Conservation (phyloP, 371 early-diverging fungal species). For the Rhizopus stolonifer region DNA sequence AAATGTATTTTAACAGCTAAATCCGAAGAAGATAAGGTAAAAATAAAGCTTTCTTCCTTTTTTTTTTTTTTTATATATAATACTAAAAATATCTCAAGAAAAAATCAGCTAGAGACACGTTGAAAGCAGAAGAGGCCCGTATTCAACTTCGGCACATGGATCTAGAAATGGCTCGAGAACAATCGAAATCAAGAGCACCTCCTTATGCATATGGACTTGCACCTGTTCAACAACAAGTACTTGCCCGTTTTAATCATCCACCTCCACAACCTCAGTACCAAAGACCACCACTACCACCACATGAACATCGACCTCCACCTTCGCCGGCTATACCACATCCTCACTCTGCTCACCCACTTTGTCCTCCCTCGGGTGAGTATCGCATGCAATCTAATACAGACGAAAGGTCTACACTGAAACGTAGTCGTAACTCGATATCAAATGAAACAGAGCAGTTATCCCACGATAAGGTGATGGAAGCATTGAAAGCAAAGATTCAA, state of each 20-base stretch:
- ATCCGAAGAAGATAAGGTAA: conserved; percentile 55
- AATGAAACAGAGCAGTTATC: conserved; percentile 14
- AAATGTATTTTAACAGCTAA: conserved; percentile 43
- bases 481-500: conserved; percentile 47
- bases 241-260: conserved; percentile 31
- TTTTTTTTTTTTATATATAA: neutral
- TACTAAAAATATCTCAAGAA: conserved; percentile 18
- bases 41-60: neutral
- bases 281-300: conserved; percentile 5
- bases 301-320: conserved; percentile 9
- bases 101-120: conserved; percentile 39
- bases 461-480: conserved; percentile 49
- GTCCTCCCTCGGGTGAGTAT: conserved; percentile 20
- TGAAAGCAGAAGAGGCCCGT: conserved; percentile 40
- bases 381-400: conserved; percentile 4
- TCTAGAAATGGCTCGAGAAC: conserved; percentile 33
- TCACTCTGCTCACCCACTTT: conserved; percentile 46
- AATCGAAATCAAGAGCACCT: conserved; percentile 21
- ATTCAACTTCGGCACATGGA: conserved; percentile 42
- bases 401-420: conserved; percentile 2
- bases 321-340: conserved; percentile 32
- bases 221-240: conserved; percentile 38
- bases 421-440: conserved; percentile 16
- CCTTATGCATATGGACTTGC: conserved; percentile 21
- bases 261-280: conserved; percentile 5